phyloP scores from a whole-genome alignment of 1,139 yeast genomes.

The Fermentozyma sake region DNA sequence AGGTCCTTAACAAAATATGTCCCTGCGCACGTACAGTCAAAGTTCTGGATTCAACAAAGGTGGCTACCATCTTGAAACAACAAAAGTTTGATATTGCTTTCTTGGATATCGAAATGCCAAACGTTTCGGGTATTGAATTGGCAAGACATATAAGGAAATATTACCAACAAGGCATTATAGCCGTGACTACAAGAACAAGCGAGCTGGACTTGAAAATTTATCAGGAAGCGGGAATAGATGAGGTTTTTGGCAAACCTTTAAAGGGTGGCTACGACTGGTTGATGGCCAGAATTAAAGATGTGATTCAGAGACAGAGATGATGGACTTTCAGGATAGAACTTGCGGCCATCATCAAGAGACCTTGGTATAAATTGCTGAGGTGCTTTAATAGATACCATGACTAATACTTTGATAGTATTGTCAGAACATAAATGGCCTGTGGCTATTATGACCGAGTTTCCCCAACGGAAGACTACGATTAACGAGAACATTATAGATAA shows the following conservation, averaged over 20 bases:
- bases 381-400: no score
- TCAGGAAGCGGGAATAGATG: conserved; percentile 35
- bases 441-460: no score
- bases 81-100: conserved; percentile 30
- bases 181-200: conserved; percentile 37
- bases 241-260: conserved; percentile 41
- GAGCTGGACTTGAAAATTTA: conserved; percentile 27
- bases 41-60: conserved; percentile 27
- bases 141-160: conserved; percentile 25
- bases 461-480: no score
- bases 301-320: conserved; percentile 10
- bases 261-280: conserved; percentile 18
- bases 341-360: conserved; percentile 2
- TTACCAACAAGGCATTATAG: conserved; percentile 30
- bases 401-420: no score
- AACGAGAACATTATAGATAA: no score
- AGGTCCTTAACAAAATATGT: conserved; percentile 29
- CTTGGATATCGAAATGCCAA: conserved; percentile 47
- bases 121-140: conserved; percentile 38
- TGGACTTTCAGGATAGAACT: no score
- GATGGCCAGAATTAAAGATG: conserved; percentile 13
- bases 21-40: conserved; percentile 29
- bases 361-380: no score
- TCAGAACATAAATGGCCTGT: no score
- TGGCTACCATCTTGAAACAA: background rate